phyloP scores from a whole-genome alignment of 2,329 filamentous ascomycete species.

The Aspergillus costaricaensis region DNA sequence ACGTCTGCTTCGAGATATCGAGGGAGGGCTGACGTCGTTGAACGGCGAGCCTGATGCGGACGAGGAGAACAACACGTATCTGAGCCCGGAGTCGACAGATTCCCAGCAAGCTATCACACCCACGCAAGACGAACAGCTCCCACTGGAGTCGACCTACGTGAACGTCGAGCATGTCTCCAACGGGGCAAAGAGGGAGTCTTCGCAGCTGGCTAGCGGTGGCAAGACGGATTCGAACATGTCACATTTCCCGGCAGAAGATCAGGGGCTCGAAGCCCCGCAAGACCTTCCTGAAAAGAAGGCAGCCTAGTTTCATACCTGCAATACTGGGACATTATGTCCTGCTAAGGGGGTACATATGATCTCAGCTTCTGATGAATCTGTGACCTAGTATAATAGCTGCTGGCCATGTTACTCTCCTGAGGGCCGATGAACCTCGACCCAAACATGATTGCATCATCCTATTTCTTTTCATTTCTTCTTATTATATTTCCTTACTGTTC shows the following conservation, averaged over 20 bases:
- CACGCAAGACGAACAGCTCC: conserved; percentile 29
- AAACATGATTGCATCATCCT: conserved; percentile 1
- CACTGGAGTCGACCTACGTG: conserved; percentile 12
- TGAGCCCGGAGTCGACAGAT: conserved; percentile 56
- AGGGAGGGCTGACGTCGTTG: conserved; percentile 79
- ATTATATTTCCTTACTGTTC: conserved; percentile 5
- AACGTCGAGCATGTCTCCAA: conserved; percentile 21
- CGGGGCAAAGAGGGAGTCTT: conserved; percentile 31
- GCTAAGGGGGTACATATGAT: not conserved
- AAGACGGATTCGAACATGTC: conserved; percentile 43
- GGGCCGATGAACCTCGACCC: not conserved
- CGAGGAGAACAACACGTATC: conserved; percentile 54
- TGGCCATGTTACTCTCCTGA: not conserved
- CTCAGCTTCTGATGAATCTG: not conserved
- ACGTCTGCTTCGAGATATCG: conserved; percentile 85
- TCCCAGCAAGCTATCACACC: conserved; percentile 36
- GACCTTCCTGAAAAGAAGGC: conserved; percentile 19
- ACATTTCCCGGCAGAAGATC: conserved; percentile 10
- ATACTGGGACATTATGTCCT: not conserved
- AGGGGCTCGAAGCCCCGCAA: conserved; percentile 36
- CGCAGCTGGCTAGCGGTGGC: conserved; percentile 30
- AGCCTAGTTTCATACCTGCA: not conserved
- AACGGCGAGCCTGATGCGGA: conserved; percentile 53
- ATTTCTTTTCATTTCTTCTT: conserved; percentile 1
- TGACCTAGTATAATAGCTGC: not conserved